These are phyloP conservation scores for Lipomyces lipofer DNA, from an alignment of 805 yeast species.

Conservation along the genomic window DNA sequence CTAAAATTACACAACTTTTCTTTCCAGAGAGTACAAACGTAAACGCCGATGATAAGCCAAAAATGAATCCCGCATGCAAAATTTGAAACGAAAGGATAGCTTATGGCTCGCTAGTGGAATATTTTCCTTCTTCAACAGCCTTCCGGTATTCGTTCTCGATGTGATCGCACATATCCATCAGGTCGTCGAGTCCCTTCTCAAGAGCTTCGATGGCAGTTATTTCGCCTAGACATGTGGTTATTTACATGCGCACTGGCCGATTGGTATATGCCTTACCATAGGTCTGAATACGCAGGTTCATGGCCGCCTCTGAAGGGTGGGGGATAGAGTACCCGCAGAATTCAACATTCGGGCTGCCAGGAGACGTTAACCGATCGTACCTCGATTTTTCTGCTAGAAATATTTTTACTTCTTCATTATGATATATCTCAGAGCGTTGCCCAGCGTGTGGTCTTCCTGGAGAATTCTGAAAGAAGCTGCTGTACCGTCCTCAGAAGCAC, in stretches of 20 bases:
- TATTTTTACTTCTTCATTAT: conserved; percentile 77
- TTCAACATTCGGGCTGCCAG: conserved; percentile 77
- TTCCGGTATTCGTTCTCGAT: conserved; percentile 78
- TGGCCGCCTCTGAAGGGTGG: conserved; percentile 89
- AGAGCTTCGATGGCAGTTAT: conserved; percentile 90
- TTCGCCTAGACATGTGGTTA: conserved; percentile 43
- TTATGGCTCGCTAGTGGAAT: conserved; percentile 32
- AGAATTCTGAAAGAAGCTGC: conserved; percentile 91
- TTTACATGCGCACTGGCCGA: not conserved
- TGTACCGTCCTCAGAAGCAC: conserved; percentile 88
- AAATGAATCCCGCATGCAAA: too few relatives aligned
- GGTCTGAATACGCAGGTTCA: conserved; percentile 92
- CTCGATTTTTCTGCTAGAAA: not conserved
- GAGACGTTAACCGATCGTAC: not conserved
- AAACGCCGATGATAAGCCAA: too few relatives aligned
- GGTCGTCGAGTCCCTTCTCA: conserved; percentile 85
- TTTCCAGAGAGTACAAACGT: too few relatives aligned
- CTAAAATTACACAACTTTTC: too few relatives aligned
- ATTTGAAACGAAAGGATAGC: too few relatives aligned
- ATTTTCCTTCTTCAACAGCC: conserved; percentile 60
- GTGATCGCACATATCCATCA: conserved; percentile 76
- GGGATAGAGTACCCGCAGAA: conserved; percentile 98
- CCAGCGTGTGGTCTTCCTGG: conserved; percentile 95
- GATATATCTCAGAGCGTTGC: conserved; percentile 88
- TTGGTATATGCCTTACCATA: conserved; percentile 53